Base-by-base conservation (phyloP, 2,329 filamentous ascomycete genomes). In the Dichotomopilus funicola region DNA sequence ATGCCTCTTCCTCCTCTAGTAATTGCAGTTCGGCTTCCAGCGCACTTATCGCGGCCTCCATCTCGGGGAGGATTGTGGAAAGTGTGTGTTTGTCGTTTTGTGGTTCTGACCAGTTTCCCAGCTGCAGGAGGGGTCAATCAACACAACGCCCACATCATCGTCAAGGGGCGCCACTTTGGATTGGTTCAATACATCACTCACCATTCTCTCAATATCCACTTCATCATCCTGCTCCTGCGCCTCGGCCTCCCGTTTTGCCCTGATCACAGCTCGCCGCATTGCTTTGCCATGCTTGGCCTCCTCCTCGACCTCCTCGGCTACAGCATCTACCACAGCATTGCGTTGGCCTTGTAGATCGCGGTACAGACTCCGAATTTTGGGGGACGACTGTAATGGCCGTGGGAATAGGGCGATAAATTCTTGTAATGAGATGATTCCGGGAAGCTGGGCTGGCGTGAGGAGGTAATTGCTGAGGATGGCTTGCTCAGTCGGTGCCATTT, bases 331-430 rank as follows among this genome's bases (percentile, higher is more conserved):
- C 9, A 87, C 75, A 48, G 79, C 77, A 59, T 85, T 83, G 53
- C 90, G 83, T 67, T 91, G 81, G 57, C 84, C 79, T 65, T 94
- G 88, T 2, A 95, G 78, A 68, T 94, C 88, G 48, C 87, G 83
- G 68, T 95, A 95, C 5, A 96, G 76, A 0, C 78, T 75, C 55
- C 83, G 81, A 48, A 92, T 78, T 54, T 86, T 83, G 0, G 87
- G 81, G 47, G 85, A 86, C 31, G 78, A 74, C 57, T 85, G 86
- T 49, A 85, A 76, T 41, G 80, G 71, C 50, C 78, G 81, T 9
- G 90, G 89, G 66, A 95, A 94, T 43, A 92, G 78, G 34, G 85
- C 78, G 44, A 82, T 83, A 74, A 95, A 95, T 61, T 89, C 81
- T 55, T 84, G 78, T 47, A 91, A 78, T 6, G 89, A 85, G 62